Evolutionary conservation across 2,329 filamentous ascomycete species (phyloP).

Genomic region (Anthostomella pinea): DNA sequence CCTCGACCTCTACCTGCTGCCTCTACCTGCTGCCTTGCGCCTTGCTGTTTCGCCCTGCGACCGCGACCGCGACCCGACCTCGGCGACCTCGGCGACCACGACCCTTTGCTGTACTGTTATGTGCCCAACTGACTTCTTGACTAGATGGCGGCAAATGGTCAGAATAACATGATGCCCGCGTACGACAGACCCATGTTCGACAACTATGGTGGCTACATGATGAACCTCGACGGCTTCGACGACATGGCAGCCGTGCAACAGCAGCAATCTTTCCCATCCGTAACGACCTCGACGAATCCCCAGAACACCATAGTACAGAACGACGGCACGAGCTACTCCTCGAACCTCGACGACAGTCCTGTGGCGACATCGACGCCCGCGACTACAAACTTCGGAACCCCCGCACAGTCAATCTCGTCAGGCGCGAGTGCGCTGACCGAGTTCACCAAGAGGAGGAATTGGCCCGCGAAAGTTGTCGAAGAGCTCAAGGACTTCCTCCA

Average conservation of each 20-base stretch:
- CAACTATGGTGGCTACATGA: conserved; percentile 25
- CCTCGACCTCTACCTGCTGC: not conserved
- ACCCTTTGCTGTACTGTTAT: conserved; percentile 5
- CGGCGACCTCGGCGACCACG: not conserved
- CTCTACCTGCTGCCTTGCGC: not conserved
- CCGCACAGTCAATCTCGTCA: conserved; percentile 27
- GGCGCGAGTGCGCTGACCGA: conserved; percentile 50
- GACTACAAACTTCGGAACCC: conserved; percentile 33
- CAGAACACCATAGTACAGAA: conserved; percentile 21
- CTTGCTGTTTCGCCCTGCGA: not conserved
- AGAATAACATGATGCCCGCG: conserved; percentile 30
- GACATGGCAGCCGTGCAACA: conserved; percentile 24
- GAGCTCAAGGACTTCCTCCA: conserved; percentile 87
- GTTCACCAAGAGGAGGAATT: conserved; percentile 64
- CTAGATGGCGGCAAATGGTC: conserved; percentile 26
- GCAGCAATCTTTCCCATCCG: conserved; percentile 19
- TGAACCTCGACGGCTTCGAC: conserved; percentile 28
- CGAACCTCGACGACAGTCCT: conserved; percentile 22
- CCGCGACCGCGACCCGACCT: not conserved
- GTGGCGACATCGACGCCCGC: conserved; percentile 17
- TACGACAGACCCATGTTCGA: conserved; percentile 27
- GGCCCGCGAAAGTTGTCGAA: conserved; percentile 85
- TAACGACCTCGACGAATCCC: conserved; percentile 15
- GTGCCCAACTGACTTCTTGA: conserved; percentile 5
- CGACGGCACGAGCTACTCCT: conserved; percentile 18